A percentile compares a stretch with the other conserved stretches of the same genome.
phyloP scores from a whole-genome alignment of 257 asterid genomes.

The Solanum boliviense region DNA sequence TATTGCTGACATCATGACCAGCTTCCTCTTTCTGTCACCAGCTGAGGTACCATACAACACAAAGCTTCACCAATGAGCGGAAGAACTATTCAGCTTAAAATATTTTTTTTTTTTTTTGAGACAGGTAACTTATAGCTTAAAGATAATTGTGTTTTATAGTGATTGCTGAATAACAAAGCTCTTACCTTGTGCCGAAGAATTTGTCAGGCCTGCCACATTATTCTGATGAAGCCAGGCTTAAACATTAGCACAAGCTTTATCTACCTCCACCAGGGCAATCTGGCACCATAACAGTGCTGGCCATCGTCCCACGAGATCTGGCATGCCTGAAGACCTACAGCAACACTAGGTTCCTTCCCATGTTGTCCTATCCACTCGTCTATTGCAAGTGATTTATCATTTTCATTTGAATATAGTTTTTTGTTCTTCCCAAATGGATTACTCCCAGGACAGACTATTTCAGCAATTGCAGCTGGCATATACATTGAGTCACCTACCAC shows the following conservation, averaged over 20 bases:
- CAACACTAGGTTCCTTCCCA: slow-evolving; percentile 75
- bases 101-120: too few species aligned
- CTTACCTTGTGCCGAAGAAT: neutral
- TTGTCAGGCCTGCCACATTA: neutral
- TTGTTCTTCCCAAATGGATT: slow-evolving; percentile 56
- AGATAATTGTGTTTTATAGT: neutral
- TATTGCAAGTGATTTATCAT: slow-evolving; percentile 29
- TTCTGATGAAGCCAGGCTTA: neutral
- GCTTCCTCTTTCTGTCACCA: neutral
- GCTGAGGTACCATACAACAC: neutral
- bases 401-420: slow-evolving; percentile 26
- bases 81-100: neutral
- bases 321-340: slow-evolving; percentile 85
- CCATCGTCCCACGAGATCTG: slow-evolving; percentile 77
- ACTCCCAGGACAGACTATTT: slow-evolving; percentile 38
- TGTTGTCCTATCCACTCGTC: slow-evolving; percentile 73
- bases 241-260: neutral
- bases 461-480: slow-evolving; percentile 78
- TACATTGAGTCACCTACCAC: slow-evolving; percentile 85
- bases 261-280: slow-evolving; percentile 88
- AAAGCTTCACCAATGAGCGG: neutral
- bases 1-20: neutral
- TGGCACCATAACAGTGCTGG: slow-evolving; percentile 60
- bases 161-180: neutral
- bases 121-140: neutral